phyloP scores from a whole-genome alignment of 306 rosid genomes.

The Prunus persica region Prunus_persica_NCBIv2 NC_034014.1:17932501-17933000 shows the following conservation, averaged over 20 bases:
- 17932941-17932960: neutral
- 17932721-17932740: neutral
- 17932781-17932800: slow-evolving; percentile 69
- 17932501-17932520: neutral
- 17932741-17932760: slow-evolving; percentile 80
- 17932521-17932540: neutral
- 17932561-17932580: slow-evolving; percentile 66
- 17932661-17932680: neutral
- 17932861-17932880: slow-evolving; percentile 26
- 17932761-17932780: slow-evolving; percentile 67
- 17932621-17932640: neutral
- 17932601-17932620: slow-evolving; percentile 69
- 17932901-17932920: neutral
- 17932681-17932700: neutral
- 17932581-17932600: slow-evolving; percentile 80
- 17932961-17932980: neutral
- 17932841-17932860: neutral
- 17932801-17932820: slow-evolving; percentile 67
- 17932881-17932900: slow-evolving; percentile 1
- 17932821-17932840: slow-evolving; percentile 10
- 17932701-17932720: neutral
- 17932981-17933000: neutral
- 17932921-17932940: neutral
- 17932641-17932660: neutral
- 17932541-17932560: neutral